These are phyloP conservation scores for Cercospora berteroae DNA, from an alignment of 2,329 filamentous ascomycete genomes.

Conservation along the genomic window DNA sequence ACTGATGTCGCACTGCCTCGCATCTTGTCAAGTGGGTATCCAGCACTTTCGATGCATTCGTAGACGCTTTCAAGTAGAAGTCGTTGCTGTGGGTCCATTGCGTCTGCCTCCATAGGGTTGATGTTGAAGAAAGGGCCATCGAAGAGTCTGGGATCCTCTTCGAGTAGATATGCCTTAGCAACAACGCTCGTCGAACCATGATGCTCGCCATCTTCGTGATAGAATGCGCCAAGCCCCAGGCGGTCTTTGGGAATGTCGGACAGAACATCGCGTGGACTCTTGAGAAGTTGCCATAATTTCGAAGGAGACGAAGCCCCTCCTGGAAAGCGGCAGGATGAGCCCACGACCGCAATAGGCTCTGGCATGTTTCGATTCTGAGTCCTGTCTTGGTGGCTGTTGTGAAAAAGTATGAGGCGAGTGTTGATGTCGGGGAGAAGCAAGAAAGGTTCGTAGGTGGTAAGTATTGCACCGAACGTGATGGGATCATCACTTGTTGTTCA, in stretches of 20 bases:
- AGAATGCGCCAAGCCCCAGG: slow-evolving; percentile 27
- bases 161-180: slow-evolving; percentile 26
- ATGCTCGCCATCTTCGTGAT: slow-evolving; percentile 24
- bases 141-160: slow-evolving; percentile 27
- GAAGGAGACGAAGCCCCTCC: slow-evolving; percentile 24
- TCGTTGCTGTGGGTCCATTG: slow-evolving; percentile 34
- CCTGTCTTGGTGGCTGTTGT: background rate
- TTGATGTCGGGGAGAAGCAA: background rate
- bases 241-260: slow-evolving; percentile 25
- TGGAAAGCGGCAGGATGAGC: slow-evolving; percentile 22
- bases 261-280: slow-evolving; percentile 18
- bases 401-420: background rate
- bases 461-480: background rate
- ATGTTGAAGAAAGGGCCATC: slow-evolving; percentile 31
- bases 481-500: background rate
- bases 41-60: slow-evolving; percentile 26
- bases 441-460: background rate
- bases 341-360: slow-evolving; percentile 25
- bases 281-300: slow-evolving; percentile 28
- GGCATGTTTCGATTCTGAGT: background rate
- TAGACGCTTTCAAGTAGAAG: slow-evolving; percentile 30
- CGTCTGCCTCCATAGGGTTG: slow-evolving; percentile 24
- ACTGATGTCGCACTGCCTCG: slow-evolving; percentile 25
- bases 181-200: slow-evolving; percentile 24
- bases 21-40: slow-evolving; percentile 19